Evolutionary conservation across 306 rosid genomes (phyloP).

Genomic region (Prunus davidiana): DNA sequence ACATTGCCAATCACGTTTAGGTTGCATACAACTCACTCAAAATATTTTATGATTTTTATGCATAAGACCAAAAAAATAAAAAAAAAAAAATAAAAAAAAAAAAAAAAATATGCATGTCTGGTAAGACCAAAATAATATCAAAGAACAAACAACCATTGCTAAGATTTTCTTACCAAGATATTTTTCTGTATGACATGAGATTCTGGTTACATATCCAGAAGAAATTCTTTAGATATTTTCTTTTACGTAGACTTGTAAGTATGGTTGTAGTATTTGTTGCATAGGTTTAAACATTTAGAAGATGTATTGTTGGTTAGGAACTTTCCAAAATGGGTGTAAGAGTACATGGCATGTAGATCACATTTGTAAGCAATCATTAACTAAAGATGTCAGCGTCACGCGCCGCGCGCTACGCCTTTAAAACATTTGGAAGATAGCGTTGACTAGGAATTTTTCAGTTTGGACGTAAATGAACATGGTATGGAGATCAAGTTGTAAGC

Average conservation of each 20-base stretch:
- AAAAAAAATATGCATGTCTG: background rate
- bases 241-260: background rate
- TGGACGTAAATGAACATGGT: background rate
- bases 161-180: background rate
- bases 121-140: background rate
- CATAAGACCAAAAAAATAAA: background rate
- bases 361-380: too few species aligned
- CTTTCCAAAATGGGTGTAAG: background rate
- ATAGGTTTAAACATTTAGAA: background rate
- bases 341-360: too few species aligned
- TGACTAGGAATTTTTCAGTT: background rate
- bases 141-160: background rate
- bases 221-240: too few species aligned
- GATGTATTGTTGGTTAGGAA: background rate
- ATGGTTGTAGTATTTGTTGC: background rate
- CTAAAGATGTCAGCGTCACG: background rate
- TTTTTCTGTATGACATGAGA: background rate
- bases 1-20: background rate
- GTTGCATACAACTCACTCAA: background rate
- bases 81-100: too few species aligned
- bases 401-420: background rate
- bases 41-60: background rate
- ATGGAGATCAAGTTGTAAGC: background rate
- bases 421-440: background rate
- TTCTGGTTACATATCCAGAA: background rate